Evolutionary conservation across 2,329 filamentous ascomycete genomes (phyloP), one percentile per base, ranked within the genome.

Genomic region (Zasmidium citrigriseum): DNA sequence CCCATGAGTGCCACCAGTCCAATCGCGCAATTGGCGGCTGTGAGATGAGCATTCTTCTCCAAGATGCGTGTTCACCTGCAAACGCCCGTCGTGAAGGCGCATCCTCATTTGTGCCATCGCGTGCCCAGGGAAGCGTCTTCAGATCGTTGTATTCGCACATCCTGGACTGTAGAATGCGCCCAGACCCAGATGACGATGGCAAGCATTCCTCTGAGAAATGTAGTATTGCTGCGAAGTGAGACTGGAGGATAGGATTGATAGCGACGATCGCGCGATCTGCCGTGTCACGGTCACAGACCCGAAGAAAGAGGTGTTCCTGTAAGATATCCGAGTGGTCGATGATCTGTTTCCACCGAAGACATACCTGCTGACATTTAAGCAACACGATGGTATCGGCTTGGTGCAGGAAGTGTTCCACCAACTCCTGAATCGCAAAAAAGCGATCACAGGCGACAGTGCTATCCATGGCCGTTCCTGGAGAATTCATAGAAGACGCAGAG

Each of bases 1-100:
- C 41, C 60, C 60, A 63, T n/a, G 55, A 29, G 46, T 63, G 57
- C 57, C 58, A 60, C 57, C 58, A 63, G 34, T 58, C 54, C 9
- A 63, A 23, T 2, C 55, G 52, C 5, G 22, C 4, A 18, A 63
- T 41, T 2, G 60, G 57, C 7, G 60, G 60, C 27, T 63, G 60
- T 9, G 50, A 53, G 21, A 63, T 47, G 23, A 53, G 38, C 60
- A 63, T 63, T 12, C 55, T 57, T 10, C 60, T 51, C 60, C 60
- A 63, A 11, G 58, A 63, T 25, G 60, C 60, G 21, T 53, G 54
- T 1, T 21, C n/a, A 2, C 60, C 44, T 16, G 57, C 46, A 23
- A 57, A 63, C 4, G 60, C 57, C 11, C 22, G 52, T 29, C 59
- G 59, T 16, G 56, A 25, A 4, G 23, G 20, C 4, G 48, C 27